Conservation (phyloP, 2,329 filamentous ascomycete species). For the Penicillium sp. region DNA sequence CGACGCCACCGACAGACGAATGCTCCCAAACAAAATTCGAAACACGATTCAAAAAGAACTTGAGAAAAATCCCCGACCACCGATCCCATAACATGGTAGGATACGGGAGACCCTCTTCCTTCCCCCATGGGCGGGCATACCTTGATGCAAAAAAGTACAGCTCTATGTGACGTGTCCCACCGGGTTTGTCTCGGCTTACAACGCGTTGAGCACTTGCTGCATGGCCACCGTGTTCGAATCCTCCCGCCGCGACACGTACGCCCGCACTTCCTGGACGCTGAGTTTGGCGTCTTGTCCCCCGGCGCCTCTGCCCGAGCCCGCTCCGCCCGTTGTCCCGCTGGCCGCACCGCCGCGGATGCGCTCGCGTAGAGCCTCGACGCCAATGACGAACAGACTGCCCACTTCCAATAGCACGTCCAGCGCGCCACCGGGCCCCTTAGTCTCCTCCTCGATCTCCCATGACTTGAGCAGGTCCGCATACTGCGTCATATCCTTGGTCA, state of each 20-base stretch:
- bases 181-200: constrained; percentile 46
- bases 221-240: constrained; percentile 78
- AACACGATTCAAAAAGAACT: no score
- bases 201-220: constrained; percentile 71
- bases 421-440: constrained; percentile 48
- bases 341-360: constrained; percentile 61
- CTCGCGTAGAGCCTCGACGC: constrained; percentile 71
- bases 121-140: no score
- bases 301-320: constrained; percentile 40
- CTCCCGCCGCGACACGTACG: constrained; percentile 80
- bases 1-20: no score
- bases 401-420: constrained; percentile 90
- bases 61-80: no score
- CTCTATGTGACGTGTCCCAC: constrained; percentile 1
- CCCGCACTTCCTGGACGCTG: constrained; percentile 59
- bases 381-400: constrained; percentile 92
- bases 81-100: no score
- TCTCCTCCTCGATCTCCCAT: constrained; percentile 72
- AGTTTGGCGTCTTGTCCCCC: constrained; percentile 54
- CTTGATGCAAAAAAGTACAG: no score
- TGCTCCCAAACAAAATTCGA: no score
- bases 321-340: constrained; percentile 40
- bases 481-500: constrained; percentile 91
- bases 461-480: constrained; percentile 82
- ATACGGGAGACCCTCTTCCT: no score